Percentiles rank a stretch among this genome's conserved stretches.
These are phyloP conservation scores for Clohesyomyces aquaticus DNA, from an alignment of 495 filamentous ascomycete species.

Conservation along the genomic window DNA sequence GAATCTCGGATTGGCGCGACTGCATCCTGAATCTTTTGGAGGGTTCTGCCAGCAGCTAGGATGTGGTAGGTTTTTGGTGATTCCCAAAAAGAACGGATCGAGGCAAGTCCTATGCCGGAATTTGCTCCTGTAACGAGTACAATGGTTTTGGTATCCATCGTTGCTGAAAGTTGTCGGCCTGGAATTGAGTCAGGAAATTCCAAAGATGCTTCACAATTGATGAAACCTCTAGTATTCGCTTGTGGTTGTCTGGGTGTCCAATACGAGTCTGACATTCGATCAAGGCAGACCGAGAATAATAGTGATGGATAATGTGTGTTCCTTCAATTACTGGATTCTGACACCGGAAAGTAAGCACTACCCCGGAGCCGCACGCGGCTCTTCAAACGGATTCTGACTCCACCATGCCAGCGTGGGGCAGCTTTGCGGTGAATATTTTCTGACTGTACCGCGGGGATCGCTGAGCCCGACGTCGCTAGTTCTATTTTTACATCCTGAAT, in stretches of 20 bases:
- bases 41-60: slow-evolving; percentile 52
- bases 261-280: background rate
- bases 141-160: slow-evolving; percentile 2
- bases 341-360: too few species aligned
- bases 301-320: too few species aligned
- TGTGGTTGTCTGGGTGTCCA: background rate
- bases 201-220: background rate
- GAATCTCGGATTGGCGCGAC: slow-evolving; percentile 47
- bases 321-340: too few species aligned
- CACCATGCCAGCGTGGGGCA: too few species aligned
- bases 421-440: too few species aligned
- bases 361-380: too few species aligned
- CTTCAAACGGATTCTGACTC: too few species aligned
- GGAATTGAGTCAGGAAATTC: background rate
- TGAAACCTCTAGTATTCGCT: too few species aligned
- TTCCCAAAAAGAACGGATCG: slow-evolving; percentile 51
- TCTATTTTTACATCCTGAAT: too few species aligned
- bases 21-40: slow-evolving; percentile 54
- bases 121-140: slow-evolving; percentile 12
- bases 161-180: background rate
- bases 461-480: too few species aligned
- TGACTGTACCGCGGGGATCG: too few species aligned
- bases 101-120: slow-evolving; percentile 55
- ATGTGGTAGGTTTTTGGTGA: slow-evolving; percentile 53
- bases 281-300: too few species aligned